phyloP scores from a whole-genome alignment of 1,284 basidiomycete genomes.

The Rhizoctonia solani region DNA sequence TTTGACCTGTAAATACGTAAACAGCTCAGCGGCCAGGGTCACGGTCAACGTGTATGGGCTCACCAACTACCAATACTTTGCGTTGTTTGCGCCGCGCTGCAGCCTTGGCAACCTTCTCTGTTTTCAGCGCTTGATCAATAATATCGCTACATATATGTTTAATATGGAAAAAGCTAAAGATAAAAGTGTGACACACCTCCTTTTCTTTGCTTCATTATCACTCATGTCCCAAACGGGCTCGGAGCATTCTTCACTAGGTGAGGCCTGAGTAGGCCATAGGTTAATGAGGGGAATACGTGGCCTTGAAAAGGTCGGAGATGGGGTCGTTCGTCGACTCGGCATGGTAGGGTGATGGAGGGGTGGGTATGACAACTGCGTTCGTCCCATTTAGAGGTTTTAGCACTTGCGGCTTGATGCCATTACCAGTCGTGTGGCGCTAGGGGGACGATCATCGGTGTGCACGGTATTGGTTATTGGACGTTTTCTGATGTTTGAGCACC shows the following conservation, averaged over 20 bases:
- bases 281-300: neutral
- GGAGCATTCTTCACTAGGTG: neutral
- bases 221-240: neutral
- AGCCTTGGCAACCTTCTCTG: neutral
- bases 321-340: conserved; percentile 1
- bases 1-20: conserved; percentile 1
- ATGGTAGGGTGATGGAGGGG: neutral
- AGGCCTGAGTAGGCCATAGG: neutral
- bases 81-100: conserved; percentile 15
- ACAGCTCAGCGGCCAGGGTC: neutral
- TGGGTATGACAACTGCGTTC: neutral
- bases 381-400: neutral
- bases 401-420: neutral
- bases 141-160: conserved; percentile 1
- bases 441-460: neutral
- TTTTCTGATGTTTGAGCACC: neutral
- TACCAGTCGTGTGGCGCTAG: neutral
- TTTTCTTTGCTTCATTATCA: neutral
- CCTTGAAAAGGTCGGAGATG: conserved; percentile 8
- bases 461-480: neutral
- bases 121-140: conserved; percentile 16
- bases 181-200: conserved; percentile 1
- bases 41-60: neutral
- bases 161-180: neutral
- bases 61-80: conserved; percentile 14